Percentiles rank a stretch among this genome's conserved stretches.
These are phyloP conservation scores for Aspergillus sp. DNA, from an alignment of 2,329 filamentous ascomycete genomes.

Conservation along the genomic window DNA sequence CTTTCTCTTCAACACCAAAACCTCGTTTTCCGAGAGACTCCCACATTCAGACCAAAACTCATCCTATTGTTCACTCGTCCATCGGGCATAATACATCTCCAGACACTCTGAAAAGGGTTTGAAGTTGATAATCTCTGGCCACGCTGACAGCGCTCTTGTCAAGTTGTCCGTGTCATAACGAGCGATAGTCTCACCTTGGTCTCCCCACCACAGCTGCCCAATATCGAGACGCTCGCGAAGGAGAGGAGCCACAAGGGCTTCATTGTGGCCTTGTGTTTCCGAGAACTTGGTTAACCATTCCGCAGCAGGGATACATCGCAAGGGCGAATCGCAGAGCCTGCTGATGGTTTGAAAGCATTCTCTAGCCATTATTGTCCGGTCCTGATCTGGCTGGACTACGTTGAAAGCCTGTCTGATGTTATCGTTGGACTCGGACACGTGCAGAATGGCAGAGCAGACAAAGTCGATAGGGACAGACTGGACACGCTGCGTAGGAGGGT, in stretches of 20 bases:
- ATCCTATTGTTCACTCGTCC: neutral
- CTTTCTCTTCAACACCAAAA: too few species aligned
- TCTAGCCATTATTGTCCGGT: neutral
- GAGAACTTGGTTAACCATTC: conserved; percentile 1
- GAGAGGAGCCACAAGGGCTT: neutral
- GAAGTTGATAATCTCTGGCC: conserved; percentile 1
- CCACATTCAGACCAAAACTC: too few species aligned
- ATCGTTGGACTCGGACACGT: conserved; percentile 3
- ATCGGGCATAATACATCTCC: conserved; percentile 3
- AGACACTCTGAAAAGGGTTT: conserved; percentile 3
- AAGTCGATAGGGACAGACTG: conserved; percentile 14
- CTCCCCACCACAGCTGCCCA: conserved; percentile 4
- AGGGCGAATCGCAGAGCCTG: neutral
- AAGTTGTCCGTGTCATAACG: conserved; percentile 4
- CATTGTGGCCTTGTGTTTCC: neutral
- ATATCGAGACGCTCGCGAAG: too few species aligned
- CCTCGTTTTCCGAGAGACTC: too few species aligned
- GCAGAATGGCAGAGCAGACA: conserved; percentile 8
- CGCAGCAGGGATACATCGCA: neutral
- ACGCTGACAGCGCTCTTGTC: conserved; percentile 1
- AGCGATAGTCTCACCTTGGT: neutral
- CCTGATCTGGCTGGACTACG: conserved; percentile 2
- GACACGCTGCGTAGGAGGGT: conserved; percentile 3
- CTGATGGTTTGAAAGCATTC: neutral
- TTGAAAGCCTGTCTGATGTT: conserved; percentile 14